A percentile compares a stretch with the other conserved stretches of the same genome.
Evolutionary conservation across 495 filamentous ascomycete species (phyloP).

Genomic region (Diplogelasinospora grovesii): DNA sequence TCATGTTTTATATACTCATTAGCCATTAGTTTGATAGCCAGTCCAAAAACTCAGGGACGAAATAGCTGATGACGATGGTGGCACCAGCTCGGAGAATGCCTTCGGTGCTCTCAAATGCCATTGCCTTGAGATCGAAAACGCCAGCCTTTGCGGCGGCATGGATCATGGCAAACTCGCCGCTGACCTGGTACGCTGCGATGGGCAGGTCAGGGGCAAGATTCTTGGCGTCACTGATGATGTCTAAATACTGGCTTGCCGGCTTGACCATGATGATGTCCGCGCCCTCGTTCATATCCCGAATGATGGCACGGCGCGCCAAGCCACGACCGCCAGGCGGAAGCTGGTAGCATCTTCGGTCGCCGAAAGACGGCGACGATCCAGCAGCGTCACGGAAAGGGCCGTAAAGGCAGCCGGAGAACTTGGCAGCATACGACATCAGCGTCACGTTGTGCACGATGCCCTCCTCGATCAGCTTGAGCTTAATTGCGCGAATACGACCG

Average conservation of each 20-base stretch:
- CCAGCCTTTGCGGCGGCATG: slow-evolving; percentile 92
- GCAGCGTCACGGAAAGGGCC: slow-evolving; percentile 96
- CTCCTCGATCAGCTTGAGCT: slow-evolving; percentile 87
- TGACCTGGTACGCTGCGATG: slow-evolving; percentile 92
- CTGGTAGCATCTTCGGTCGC: slow-evolving; percentile 94
- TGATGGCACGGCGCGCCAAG: slow-evolving; percentile 87
- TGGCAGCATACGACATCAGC: slow-evolving; percentile 95
- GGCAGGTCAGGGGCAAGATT: slow-evolving; percentile 85
- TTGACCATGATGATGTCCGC: slow-evolving; percentile 99
- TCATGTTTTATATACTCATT: not conserved
- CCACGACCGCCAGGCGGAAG: slow-evolving; percentile 86
- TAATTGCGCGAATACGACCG: slow-evolving; percentile 90
- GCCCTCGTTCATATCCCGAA: slow-evolving; percentile 83
- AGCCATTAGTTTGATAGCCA: slow-evolving; percentile 52
- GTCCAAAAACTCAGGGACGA: slow-evolving; percentile 87
- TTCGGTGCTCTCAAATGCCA: slow-evolving; percentile 91
- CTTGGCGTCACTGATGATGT: slow-evolving; percentile 95
- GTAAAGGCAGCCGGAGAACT: slow-evolving; percentile 94
- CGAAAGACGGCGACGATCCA: slow-evolving; percentile 85
- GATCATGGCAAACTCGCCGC: slow-evolving; percentile 97
- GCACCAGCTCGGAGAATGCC: slow-evolving; percentile 90
- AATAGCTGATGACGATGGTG: slow-evolving; percentile 87
- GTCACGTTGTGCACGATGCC: slow-evolving; percentile 83
- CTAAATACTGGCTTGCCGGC: slow-evolving; percentile 85
- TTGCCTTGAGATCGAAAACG: slow-evolving; percentile 92